phyloP scores from a whole-genome alignment of 1,139 yeast genomes.

The Geotrichum restrictum region DNA sequence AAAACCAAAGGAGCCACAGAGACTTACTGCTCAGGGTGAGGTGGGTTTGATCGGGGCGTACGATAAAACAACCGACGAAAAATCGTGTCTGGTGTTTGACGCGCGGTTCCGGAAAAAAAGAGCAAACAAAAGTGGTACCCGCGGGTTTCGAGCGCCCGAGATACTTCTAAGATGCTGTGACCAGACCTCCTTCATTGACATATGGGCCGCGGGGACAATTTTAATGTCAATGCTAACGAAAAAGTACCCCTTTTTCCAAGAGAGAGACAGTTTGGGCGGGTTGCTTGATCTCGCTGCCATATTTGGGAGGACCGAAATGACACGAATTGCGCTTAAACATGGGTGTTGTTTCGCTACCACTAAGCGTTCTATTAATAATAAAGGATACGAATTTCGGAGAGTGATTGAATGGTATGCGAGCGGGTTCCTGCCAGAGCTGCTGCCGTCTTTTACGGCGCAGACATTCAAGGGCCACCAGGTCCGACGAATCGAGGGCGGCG shows the following conservation, averaged over 20 bases:
- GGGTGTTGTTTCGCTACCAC: conserved; percentile 82
- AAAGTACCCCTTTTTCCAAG: conserved; percentile 81
- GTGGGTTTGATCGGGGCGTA: too few relatives aligned
- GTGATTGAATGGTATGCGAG: too few relatives aligned
- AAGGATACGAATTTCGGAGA: too few relatives aligned
- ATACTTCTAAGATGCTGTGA: conserved; percentile 82
- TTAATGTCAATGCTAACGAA: conserved; percentile 66
- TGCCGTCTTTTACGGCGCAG: too few relatives aligned
- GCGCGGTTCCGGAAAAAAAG: conserved; percentile 76
- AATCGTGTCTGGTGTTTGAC: conserved; percentile 37
- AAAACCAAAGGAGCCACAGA: too few relatives aligned
- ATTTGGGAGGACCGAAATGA: conserved; percentile 70
- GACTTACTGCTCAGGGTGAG: too few relatives aligned
- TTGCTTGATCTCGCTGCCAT: conserved; percentile 74
- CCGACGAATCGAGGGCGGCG: conserved; percentile 3
- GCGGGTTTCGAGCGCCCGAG: conserved; percentile 95
- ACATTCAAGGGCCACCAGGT: neutral
- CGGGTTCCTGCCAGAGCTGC: too few relatives aligned
- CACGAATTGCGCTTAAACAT: conserved; percentile 74
- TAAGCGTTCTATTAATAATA: conserved; percentile 39
- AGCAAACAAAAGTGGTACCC: conserved; percentile 95
- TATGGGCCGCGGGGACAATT: conserved; percentile 92
- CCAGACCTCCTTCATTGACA: conserved; percentile 76
- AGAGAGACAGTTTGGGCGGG: conserved; percentile 91
- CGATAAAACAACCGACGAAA: too few relatives aligned